Percentiles rank a stretch among this genome's conserved stretches.
These are phyloP conservation scores for Fonsecaea erecta DNA, from an alignment of 2,329 filamentous ascomycete species.

Conservation along the genomic window DNA sequence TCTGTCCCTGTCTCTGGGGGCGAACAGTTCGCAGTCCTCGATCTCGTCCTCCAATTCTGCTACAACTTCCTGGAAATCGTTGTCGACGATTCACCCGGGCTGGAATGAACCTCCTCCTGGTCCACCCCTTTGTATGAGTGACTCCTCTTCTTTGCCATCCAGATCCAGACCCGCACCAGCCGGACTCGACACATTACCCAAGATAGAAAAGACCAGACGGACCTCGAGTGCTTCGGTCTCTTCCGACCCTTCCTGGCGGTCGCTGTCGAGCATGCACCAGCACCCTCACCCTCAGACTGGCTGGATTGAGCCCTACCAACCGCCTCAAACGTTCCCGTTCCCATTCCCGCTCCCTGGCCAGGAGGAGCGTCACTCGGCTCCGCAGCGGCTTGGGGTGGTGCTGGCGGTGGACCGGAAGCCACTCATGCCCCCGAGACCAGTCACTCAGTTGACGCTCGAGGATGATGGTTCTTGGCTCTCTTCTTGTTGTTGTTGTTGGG, in stretches of 20 bases:
- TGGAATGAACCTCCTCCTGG: conserved; percentile 6
- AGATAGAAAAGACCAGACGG: background rate
- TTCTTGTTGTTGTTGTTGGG: no score
- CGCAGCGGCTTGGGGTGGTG: no score
- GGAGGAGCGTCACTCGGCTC: background rate
- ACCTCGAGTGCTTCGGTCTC: background rate
- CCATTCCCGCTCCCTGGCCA: background rate
- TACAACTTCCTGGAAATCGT: background rate
- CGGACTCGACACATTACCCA: background rate
- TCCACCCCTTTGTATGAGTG: background rate
- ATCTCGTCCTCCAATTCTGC: conserved; percentile 2
- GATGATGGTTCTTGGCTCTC: background rate
- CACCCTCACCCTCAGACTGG: no score
- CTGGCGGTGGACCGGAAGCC: background rate
- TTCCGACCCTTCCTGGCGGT: background rate
- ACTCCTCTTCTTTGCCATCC: background rate
- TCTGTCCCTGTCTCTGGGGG: background rate
- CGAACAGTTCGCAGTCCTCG: conserved; percentile 2
- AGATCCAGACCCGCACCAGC: no score
- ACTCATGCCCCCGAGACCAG: background rate
- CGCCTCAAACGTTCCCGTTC: background rate
- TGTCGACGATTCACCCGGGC: conserved; percentile 11
- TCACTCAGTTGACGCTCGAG: background rate
- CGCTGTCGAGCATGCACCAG: background rate
- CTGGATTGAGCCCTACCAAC: background rate